Evolutionary conservation across 768 basidiomycete species (phyloP).

Genomic region (Coprinopsis marcescibilis): DNA sequence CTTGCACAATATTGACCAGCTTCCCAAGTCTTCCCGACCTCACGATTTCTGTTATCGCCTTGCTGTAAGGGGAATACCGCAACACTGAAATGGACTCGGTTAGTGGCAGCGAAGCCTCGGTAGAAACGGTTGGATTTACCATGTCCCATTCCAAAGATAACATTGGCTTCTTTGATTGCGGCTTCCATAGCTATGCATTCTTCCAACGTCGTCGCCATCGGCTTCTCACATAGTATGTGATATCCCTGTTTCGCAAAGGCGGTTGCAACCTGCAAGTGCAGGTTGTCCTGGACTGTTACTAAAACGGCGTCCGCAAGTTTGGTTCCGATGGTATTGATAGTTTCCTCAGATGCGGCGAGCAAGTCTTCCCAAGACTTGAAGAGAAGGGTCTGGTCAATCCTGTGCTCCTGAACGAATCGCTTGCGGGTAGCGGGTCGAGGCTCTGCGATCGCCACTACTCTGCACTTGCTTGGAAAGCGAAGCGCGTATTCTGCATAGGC

Average conservation of each 20-base stretch:
- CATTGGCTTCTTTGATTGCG: conserved; percentile 60
- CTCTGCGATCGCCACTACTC: conserved; percentile 81
- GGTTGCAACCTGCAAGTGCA: conserved; percentile 69
- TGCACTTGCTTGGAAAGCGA: conserved; percentile 54
- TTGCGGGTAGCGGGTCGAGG: conserved; percentile 63
- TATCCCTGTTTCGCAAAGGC: conserved; percentile 81
- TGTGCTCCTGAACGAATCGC: conserved; percentile 49
- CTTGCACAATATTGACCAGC: conserved; percentile 75
- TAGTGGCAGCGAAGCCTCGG: background rate
- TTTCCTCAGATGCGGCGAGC: conserved; percentile 59
- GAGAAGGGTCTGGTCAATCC: conserved; percentile 60
- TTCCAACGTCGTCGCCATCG: conserved; percentile 72
- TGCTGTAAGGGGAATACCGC: conserved; percentile 81
- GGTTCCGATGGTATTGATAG: conserved; percentile 55
- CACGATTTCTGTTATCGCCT: conserved; percentile 63
- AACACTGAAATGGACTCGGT: conserved; percentile 45
- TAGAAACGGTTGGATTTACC: conserved; percentile 34
- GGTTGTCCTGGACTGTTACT: conserved; percentile 73
- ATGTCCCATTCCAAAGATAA: conserved; percentile 85
- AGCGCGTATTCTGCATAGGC: conserved; percentile 61
- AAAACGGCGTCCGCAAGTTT: conserved; percentile 80
- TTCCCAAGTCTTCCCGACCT: conserved; percentile 68
- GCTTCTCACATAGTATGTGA: conserved; percentile 89
- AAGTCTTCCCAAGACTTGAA: conserved; percentile 73
- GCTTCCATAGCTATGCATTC: conserved; percentile 74